Evolutionary conservation across 73 alveolate genomes (phyloP), one percentile per base, ranked within the genome.

Genomic region (Paramecium bursaria): DNA sequence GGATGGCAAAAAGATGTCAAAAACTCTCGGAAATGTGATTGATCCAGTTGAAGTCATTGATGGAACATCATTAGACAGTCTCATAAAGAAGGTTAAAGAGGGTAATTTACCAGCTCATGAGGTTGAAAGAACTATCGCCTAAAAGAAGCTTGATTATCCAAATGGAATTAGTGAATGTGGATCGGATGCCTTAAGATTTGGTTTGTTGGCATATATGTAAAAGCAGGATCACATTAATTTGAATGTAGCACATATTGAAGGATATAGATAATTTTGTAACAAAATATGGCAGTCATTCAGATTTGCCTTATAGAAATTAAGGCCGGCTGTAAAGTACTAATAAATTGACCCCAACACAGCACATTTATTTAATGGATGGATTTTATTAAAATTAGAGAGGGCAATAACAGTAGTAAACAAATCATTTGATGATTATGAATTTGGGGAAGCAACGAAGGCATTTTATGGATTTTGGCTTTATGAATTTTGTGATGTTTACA

Each of bases 21-120:
- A 97, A 77, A 87, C 98, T 53, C 60, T 91, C 82, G 99, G 99
- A 61, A 98, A 98, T 80, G 99, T 98, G 44, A 96, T 98, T 55
- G 99, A 98, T 74, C 99, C 99, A 31, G 90, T 96, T 27, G 99
- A 98, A 75, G 98, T 96, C 4, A 95, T 97, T 54, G 96, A 92
- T 46, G 98, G 98, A n/a, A 90, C 97, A 67, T 52, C 93, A n/a
- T 86, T 93, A 10, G 94, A 95, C 27, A 90, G 77, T 25, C 90
- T 98, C 35, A 75, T 88, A 25, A 86, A 89, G 44, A 96, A 97
- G 87, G 88, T 98, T 47, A 23, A 79, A 31, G 95, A 93, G n/a
- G 98, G 99, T 3, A 98, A 98, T 76, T 85, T 98, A 26, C 90
- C 97, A 10, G 90, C 91, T 54, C 87, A 94, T 48, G 99, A 95